A percentile compares a stretch with the other conserved stretches of the same genome.
These are phyloP conservation scores for Salix caprea DNA, from an alignment of 345 rosid genomes.

Conservation along the genomic window DNA sequence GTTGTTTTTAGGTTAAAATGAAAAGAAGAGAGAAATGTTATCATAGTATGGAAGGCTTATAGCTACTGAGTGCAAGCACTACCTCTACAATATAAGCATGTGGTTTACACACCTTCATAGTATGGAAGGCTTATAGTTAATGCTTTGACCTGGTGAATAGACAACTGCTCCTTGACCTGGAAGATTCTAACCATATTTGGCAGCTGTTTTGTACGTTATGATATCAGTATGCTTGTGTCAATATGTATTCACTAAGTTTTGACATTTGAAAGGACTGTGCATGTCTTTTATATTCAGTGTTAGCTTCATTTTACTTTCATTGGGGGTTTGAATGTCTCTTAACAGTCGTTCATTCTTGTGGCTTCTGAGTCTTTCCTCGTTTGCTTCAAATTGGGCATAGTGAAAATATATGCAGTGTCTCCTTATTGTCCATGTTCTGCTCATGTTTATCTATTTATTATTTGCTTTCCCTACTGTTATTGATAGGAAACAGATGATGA, in stretches of 20 bases:
- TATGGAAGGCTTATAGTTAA: no score
- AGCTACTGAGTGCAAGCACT: neutral
- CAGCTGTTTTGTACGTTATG: no score
- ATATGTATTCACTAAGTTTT: neutral
- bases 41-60: no score
- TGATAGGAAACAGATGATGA: slow-evolving; percentile 69
- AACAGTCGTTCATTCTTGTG: neutral
- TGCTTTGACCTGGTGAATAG: no score
- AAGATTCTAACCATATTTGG: no score
- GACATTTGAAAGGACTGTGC: neutral
- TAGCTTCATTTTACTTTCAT: neutral
- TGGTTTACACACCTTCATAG: no score
- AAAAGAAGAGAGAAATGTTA: neutral
- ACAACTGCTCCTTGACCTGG: no score
- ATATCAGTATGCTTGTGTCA: no score
- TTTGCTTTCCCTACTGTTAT: neutral
- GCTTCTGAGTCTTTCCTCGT: neutral
- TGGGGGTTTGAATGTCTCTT: no score
- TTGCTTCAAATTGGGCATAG: neutral
- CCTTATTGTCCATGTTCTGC: neutral
- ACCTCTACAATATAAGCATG: neutral
- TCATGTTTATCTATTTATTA: neutral
- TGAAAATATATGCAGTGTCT: neutral
- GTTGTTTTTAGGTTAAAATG: neutral
- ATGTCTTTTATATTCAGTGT: neutral